These are phyloP conservation scores for Solanum appendiculatum DNA, from an alignment of 257 asterid species.

Conservation along the genomic window DNA sequence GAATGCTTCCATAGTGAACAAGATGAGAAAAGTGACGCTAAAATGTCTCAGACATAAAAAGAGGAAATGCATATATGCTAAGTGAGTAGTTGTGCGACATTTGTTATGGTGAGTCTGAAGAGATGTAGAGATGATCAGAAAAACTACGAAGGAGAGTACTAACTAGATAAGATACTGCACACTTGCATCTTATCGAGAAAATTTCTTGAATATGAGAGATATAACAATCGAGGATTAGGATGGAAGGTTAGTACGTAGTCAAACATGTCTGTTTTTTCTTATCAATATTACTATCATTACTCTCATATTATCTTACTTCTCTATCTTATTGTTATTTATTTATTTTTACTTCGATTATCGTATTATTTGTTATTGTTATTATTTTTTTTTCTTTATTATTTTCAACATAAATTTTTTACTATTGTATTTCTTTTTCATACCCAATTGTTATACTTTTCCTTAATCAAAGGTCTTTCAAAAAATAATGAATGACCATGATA, in stretches of 20 bases:
- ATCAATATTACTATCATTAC: no score
- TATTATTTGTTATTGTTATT: neutral
- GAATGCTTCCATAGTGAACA: no score
- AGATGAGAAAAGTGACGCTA: neutral
- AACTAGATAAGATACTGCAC: neutral
- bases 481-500: neutral
- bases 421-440: neutral
- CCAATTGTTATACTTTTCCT: neutral
- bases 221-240: no score
- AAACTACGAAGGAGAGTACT: no score
- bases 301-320: neutral
- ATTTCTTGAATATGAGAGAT: no score
- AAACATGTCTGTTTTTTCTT: no score
- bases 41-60: neutral
- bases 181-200: neutral
- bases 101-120: no score
- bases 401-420: no score
- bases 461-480: no score
- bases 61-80: neutral
- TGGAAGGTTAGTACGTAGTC: no score
- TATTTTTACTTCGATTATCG: neutral
- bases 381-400: no score
- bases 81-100: neutral
- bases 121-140: neutral
- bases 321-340: no score